These are phyloP conservation scores for Calonectria pteridis DNA, from an alignment of 2,329 filamentous ascomycete genomes.

Conservation along the genomic window DNA sequence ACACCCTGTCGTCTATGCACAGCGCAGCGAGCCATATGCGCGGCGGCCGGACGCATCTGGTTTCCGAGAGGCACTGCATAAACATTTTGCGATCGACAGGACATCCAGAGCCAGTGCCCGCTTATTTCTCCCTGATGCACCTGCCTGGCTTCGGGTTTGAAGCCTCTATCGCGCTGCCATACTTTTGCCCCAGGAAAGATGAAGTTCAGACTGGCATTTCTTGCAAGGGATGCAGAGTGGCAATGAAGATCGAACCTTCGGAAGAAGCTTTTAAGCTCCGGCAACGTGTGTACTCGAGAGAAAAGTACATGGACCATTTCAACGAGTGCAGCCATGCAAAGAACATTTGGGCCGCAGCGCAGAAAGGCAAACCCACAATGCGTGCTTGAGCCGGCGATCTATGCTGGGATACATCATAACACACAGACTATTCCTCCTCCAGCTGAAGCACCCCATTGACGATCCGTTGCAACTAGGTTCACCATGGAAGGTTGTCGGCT, in stretches of 20 bases:
- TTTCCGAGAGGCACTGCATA: slow-evolving; percentile 21
- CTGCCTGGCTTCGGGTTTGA: slow-evolving; percentile 23
- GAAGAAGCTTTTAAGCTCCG: slow-evolving; percentile 17
- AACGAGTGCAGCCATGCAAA: slow-evolving; percentile 11
- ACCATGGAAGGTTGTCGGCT: not conserved
- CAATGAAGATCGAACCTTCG: slow-evolving; percentile 20
- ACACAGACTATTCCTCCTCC: not conserved
- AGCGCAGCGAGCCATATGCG: not conserved
- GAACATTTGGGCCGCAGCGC: slow-evolving; percentile 16
- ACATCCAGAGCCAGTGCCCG: slow-evolving; percentile 15
- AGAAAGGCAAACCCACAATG: slow-evolving; percentile 1
- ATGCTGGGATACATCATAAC: not conserved
- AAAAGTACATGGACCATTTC: slow-evolving; percentile 23
- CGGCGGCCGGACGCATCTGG: slow-evolving; percentile 10
- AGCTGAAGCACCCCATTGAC: not conserved
- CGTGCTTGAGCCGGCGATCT: slow-evolving; percentile 12
- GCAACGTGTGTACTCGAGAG: slow-evolving; percentile 19
- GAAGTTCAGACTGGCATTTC: slow-evolving; percentile 24
- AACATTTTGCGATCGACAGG: slow-evolving; percentile 9
- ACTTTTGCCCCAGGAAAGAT: slow-evolving; percentile 16
- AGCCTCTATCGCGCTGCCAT: slow-evolving; percentile 9
- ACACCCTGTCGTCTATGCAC: slow-evolving; percentile 10
- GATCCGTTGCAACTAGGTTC: slow-evolving; percentile 8
- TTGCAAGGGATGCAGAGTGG: slow-evolving; percentile 21
- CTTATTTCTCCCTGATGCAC: slow-evolving; percentile 23